A percentile compares a stretch with the other conserved stretches of the same genome.
Conservation (phyloP, 306 rosid genomes). For the Vicia villosa region DNA sequence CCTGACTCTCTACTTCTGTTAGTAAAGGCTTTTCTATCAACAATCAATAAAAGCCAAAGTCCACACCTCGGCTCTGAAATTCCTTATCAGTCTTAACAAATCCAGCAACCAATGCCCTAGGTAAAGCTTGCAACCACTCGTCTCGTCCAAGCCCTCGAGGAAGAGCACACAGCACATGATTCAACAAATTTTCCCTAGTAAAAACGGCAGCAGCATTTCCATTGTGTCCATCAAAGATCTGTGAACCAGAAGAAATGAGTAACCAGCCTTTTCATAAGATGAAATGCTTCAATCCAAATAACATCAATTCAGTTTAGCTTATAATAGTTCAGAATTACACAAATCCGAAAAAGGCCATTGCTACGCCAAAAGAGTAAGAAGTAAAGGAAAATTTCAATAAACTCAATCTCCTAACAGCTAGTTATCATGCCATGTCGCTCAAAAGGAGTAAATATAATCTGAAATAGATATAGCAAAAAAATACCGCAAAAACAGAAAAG, state of each 20-base stretch:
- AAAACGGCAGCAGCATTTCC: constrained; percentile 95
- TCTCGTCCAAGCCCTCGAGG: constrained; percentile 87
- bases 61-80: constrained; percentile 80
- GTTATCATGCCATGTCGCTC: background rate
- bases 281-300: constrained; percentile 26
- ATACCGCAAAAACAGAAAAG: constrained; percentile 90
- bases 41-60: constrained; percentile 29
- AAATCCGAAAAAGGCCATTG: constrained; percentile 21
- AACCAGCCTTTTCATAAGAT: constrained; percentile 21
- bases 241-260: constrained; percentile 40
- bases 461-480: constrained; percentile 9
- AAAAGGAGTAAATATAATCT: constrained; percentile 17
- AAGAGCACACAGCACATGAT: constrained; percentile 83
- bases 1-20: constrained; percentile 40
- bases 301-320: constrained; percentile 19
- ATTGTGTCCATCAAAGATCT: constrained; percentile 98
- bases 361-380: background rate
- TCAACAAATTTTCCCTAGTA: constrained; percentile 79
- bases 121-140: constrained; percentile 96
- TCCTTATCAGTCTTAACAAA: constrained; percentile 98
- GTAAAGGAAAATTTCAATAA: constrained; percentile 1
- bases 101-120: constrained; percentile 95
- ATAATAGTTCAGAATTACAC: constrained; percentile 7
- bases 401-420: constrained; percentile 21
- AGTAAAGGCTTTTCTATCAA: background rate